Evolutionary conservation across 2,329 filamentous ascomycete species (phyloP).

Genomic region (Trichoderma harzianum): DNA sequence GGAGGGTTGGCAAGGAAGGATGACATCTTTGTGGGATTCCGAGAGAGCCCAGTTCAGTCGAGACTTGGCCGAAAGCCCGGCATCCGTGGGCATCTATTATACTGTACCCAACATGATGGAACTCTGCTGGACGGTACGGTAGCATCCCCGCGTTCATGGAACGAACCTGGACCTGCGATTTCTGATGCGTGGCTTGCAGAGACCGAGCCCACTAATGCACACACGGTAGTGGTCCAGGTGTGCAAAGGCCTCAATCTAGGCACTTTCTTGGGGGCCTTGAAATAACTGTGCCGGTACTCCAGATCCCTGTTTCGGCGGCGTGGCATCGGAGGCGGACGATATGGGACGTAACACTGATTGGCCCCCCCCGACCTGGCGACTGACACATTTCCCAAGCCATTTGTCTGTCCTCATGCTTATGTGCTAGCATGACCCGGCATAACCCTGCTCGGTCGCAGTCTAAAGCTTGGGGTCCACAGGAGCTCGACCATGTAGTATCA

Average conservation of each 20-base stretch:
- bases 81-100: background rate
- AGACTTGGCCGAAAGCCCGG: background rate
- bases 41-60: background rate
- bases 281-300: background rate
- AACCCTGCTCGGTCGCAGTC: background rate
- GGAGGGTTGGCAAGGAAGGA: background rate
- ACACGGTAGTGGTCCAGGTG: slow-evolving; percentile 2
- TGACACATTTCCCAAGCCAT: slow-evolving; percentile 2
- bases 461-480: slow-evolving; percentile 12
- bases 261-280: background rate
- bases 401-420: slow-evolving; percentile 6
- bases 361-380: background rate
- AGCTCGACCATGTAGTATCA: slow-evolving; percentile 1
- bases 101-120: background rate
- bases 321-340: slow-evolving; percentile 5
- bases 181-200: slow-evolving; percentile 12
- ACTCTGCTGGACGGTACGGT: background rate
- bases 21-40: background rate
- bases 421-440: slow-evolving; percentile 2
- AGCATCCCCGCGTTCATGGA: background rate
- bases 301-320: background rate
- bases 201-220: slow-evolving; percentile 15
- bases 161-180: background rate
- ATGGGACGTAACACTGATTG: background rate
- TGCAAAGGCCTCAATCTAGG: background rate